Evolutionary conservation across 2,329 filamentous ascomycete genomes (phyloP).

Genomic region (Talaromyces sp.): DNA sequence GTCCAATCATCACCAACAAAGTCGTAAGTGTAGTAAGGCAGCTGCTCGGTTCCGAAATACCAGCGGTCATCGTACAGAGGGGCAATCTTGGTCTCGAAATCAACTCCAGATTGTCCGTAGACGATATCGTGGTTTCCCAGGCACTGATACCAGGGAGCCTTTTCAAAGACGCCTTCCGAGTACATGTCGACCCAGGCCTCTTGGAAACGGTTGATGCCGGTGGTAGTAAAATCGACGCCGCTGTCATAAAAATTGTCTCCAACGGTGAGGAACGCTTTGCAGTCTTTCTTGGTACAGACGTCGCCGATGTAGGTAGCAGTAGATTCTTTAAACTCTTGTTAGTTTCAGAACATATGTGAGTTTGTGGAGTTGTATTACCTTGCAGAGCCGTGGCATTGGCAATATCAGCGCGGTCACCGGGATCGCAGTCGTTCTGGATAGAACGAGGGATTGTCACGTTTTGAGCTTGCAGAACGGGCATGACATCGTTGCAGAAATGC

Average conservation of each 20-base stretch:
- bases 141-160: conserved; percentile 18
- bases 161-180: conserved; percentile 14
- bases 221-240: conserved; percentile 19
- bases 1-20: conserved; percentile 17
- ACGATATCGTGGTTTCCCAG: conserved; percentile 21
- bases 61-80: conserved; percentile 19
- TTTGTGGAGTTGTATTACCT: conserved; percentile 10
- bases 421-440: conserved; percentile 19
- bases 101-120: conserved; percentile 17
- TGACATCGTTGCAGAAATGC: conserved; percentile 17
- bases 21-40: conserved; percentile 18
- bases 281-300: conserved; percentile 19
- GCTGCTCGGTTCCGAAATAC: conserved; percentile 17
- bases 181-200: conserved; percentile 19
- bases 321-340: conserved; percentile 7
- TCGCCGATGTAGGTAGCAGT: conserved; percentile 18
- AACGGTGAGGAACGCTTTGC: conserved; percentile 18
- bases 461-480: conserved; percentile 11
- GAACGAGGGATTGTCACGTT: conserved; percentile 15
- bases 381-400: conserved; percentile 17
- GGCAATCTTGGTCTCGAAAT: conserved; percentile 20
- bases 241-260: conserved; percentile 23
- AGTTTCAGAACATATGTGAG: neutral
- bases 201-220: conserved; percentile 18
- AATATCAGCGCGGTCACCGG: conserved; percentile 16